A percentile compares a stretch with the other conserved stretches of the same genome.
Evolutionary conservation across 73 alveolate species (phyloP).

Genomic region (Paramecium tetraurelia): DNA sequence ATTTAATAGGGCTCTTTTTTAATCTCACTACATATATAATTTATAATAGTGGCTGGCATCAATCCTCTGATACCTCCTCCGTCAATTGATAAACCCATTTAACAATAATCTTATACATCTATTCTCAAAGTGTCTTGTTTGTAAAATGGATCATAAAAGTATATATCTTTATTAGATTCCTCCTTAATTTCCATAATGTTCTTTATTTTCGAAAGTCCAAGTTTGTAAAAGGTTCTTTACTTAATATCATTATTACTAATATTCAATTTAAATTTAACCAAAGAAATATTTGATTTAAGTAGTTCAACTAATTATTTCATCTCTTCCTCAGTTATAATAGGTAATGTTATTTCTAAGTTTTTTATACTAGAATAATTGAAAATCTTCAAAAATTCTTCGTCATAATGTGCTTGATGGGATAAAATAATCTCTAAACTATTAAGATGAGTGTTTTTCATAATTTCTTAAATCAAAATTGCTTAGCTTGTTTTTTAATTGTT

Average conservation of each 20-base stretch:
- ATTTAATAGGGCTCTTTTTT: constrained; percentile 49
- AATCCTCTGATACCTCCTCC: constrained; percentile 65
- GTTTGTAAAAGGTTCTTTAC: background rate
- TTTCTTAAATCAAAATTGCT: background rate
- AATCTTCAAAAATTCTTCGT: background rate
- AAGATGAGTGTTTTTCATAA: background rate
- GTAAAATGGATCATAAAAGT: background rate
- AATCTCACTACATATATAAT: constrained; percentile 34
- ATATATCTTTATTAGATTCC: background rate
- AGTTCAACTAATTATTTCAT: background rate
- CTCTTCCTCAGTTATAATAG: background rate
- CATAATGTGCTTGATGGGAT: background rate
- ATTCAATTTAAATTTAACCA: background rate
- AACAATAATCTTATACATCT: constrained; percentile 18
- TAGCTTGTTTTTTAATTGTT: background rate
- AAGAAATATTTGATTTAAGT: background rate
- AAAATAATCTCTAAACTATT: background rate
- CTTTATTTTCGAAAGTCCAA: background rate
- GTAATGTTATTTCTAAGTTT: background rate
- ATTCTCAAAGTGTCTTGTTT: background rate
- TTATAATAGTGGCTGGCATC: constrained; percentile 55
- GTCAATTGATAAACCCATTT: constrained; percentile 49
- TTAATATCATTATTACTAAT: background rate
- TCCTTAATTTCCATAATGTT: background rate
- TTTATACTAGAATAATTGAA: background rate